Percentiles rank a stretch among this genome's conserved stretches.
Conservation (phyloP, 352 stramenopile genomes). For the Achlya hypogyna region DNA sequence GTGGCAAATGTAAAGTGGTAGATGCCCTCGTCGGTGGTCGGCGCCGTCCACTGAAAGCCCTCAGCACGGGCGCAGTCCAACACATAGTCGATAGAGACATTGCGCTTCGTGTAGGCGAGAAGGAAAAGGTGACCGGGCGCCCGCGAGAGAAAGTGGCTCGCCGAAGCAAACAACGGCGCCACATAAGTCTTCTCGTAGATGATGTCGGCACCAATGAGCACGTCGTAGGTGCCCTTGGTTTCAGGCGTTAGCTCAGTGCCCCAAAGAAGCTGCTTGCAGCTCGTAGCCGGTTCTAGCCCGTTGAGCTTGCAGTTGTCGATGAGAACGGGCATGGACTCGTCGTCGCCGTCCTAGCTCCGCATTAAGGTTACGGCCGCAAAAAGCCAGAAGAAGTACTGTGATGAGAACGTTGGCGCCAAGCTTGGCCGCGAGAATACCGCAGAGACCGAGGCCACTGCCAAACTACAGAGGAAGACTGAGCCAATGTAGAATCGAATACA, state of each 20-base stretch:
- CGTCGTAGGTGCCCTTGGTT: constrained; percentile 39
- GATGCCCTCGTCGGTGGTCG: constrained; percentile 42
- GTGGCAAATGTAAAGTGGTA: constrained; percentile 32
- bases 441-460: constrained; percentile 47
- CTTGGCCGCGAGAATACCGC: constrained; percentile 47
- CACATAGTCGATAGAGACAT: constrained; percentile 58
- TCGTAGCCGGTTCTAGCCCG: constrained; percentile 27
- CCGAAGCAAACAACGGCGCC: constrained; percentile 41
- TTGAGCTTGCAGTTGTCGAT: constrained; percentile 49
- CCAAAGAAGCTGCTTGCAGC: constrained; percentile 44
- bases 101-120: constrained; percentile 54
- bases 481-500: constrained; percentile 11
- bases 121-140: constrained; percentile 34
- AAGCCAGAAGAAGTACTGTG: constrained; percentile 23
- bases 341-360: constrained; percentile 32
- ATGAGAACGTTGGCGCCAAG: constrained; percentile 47
- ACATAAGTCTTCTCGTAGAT: constrained; percentile 58
- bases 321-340: constrained; percentile 40
- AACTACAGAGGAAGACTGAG: constrained; percentile 37
- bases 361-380: background rate
- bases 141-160: constrained; percentile 32
- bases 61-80: constrained; percentile 41
- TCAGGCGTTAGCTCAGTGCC: constrained; percentile 30
- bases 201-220: constrained; percentile 48
- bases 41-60: constrained; percentile 49